These are phyloP conservation scores for Ceratocystis diversiconidia DNA, from an alignment of 2,329 filamentous ascomycete species.

Conservation along the genomic window DNA sequence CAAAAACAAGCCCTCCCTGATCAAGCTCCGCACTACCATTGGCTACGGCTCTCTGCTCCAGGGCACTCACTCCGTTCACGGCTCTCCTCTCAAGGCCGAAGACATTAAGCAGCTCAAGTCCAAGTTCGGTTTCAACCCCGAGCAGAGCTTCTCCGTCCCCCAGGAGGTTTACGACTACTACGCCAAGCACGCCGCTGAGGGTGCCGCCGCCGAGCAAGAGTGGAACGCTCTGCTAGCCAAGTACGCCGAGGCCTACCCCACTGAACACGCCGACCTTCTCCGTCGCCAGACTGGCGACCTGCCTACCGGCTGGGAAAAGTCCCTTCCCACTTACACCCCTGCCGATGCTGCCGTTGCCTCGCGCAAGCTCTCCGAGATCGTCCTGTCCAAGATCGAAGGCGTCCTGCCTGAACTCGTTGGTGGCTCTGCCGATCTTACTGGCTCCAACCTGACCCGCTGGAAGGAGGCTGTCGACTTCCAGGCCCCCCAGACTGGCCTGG, in stretches of 20 bases:
- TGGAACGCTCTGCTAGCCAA: conserved; percentile 90
- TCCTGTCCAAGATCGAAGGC: conserved; percentile 74
- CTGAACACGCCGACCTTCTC: conserved; percentile 64
- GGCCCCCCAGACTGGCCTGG: conserved; percentile 69
- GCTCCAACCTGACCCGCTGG: conserved; percentile 97
- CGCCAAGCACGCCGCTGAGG: conserved; percentile 68
- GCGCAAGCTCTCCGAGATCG: conserved; percentile 89
- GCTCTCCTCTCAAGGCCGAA: conserved; percentile 85
- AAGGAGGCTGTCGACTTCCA: conserved; percentile 97
- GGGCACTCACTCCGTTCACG: conserved; percentile 92
- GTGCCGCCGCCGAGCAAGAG: conserved; percentile 79
- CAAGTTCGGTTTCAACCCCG: conserved; percentile 92
- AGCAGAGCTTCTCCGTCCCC: conserved; percentile 82
- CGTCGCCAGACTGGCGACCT: conserved; percentile 73
- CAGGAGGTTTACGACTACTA: conserved; percentile 90
- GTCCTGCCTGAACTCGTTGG: conserved; percentile 81
- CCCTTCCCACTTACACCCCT: conserved; percentile 79
- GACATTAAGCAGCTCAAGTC: conserved; percentile 87
- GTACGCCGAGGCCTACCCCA: conserved; percentile 65
- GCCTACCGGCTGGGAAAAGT: conserved; percentile 92
- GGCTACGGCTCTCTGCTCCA: conserved; percentile 87
- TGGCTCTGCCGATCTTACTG: conserved; percentile 93
- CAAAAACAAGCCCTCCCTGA: conserved; percentile 92
- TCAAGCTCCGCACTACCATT: conserved; percentile 95
- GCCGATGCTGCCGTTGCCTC: conserved; percentile 74